phyloP scores from a whole-genome alignment of 2,329 filamentous ascomycete genomes.

The Arthrobotrys sphaeroides region DNA sequence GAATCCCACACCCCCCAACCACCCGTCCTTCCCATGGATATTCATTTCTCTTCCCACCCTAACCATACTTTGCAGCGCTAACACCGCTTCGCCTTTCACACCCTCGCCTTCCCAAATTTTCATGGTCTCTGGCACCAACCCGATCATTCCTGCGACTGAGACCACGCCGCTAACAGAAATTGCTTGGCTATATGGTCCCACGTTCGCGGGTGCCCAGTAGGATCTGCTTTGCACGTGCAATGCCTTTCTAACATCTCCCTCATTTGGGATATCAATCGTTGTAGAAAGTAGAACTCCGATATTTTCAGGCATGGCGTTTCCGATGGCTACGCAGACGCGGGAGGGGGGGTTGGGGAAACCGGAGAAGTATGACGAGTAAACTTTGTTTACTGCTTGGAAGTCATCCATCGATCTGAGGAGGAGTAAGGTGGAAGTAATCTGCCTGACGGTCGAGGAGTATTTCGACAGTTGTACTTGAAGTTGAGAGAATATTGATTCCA shows the following conservation, averaged over 20 bases:
- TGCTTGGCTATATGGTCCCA: conserved; percentile 95
- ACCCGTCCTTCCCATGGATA: conserved; percentile 69
- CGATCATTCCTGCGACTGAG: conserved; percentile 88
- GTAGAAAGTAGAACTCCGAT: conserved; percentile 71
- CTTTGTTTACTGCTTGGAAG: conserved; percentile 77
- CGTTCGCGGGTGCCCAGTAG: conserved; percentile 98
- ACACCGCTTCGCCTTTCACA: conserved; percentile 70
- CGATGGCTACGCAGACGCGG: conserved; percentile 82
- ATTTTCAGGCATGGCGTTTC: conserved; percentile 70
- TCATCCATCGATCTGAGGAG: conserved; percentile 81
- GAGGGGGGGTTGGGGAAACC: conserved; percentile 81
- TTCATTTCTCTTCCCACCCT: conserved; percentile 78
- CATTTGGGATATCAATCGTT: conserved; percentile 61
- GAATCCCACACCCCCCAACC: conserved; percentile 79
- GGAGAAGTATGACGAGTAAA: conserved; percentile 78
- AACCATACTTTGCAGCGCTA: conserved; percentile 89
- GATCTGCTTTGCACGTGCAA: conserved; percentile 92
- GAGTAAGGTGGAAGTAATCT: conserved; percentile 62
- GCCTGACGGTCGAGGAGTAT: conserved; percentile 53
- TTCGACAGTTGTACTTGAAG: conserved; percentile 60
- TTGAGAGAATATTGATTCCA: conserved; percentile 29
- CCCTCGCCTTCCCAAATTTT: conserved; percentile 60
- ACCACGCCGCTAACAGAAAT: conserved; percentile 67
- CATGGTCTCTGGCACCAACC: conserved; percentile 84
- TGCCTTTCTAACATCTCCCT: conserved; percentile 65